Base-by-base conservation (phyloP, 73 alveolate genomes). In the Tetrahymena elliotti region DNA sequence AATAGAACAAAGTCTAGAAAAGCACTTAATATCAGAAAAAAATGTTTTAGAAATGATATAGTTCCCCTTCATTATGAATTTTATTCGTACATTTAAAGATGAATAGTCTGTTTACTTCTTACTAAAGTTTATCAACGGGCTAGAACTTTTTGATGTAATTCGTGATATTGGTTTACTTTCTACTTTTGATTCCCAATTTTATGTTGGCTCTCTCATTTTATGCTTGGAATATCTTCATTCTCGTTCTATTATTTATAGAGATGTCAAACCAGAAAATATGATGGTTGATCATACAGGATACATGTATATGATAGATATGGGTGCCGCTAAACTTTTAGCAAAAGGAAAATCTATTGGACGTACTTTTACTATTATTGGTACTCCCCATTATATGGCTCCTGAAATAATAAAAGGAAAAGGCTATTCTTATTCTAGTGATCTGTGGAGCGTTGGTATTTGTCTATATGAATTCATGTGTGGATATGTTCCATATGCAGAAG, bases 331-430 rank as follows among this genome's bases (percentile, higher is more conserved):
- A 94, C 88, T 94, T 53, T 83, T 96, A 18, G 52, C 94, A 84
- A 27, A 84, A 84, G 93, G 34, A 18, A 68, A 68, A 68, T 68
- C 84, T 33, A 38, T 93, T 15, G 96, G 93, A 16, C 94, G 98
- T 84, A 96, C 98, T 0, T 94, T 92, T 20, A 96, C 98, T 13
- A 93, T 96, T 9, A 96, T 96, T 13, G 98, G 98, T 9, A 97
- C 98, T 22, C 98, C 98, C 52, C 98, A 97, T 96, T 97, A 97
- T 92, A 97, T 97, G 98, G 98, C 98, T 53, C 98, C 98, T 33
- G 98, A 97, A 93, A 94, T 97, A 3, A 96, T 97, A 6, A 96
- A 95, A 40, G 99, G 99, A 34, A 97, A 95, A 93, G 99, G 99
- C 3, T 97, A 97, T 92, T 94, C 98, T 20, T 96, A 94, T 93